Conservation (phyloP, 805 yeast species). For the Lipomyces starkeyi region DNA sequence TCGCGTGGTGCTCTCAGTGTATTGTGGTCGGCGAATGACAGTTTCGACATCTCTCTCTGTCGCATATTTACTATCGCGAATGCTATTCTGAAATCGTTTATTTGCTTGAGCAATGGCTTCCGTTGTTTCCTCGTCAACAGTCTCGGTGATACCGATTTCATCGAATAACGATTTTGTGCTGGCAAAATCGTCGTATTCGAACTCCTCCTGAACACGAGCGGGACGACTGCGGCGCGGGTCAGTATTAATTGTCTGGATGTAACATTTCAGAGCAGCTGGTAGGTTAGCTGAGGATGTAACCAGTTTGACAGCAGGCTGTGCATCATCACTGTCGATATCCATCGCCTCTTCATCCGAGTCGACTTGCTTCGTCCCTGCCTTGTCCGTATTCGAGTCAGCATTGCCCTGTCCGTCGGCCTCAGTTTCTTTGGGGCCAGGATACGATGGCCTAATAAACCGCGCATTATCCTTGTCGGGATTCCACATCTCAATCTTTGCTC, state of each 20-base stretch:
- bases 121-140: slow-evolving; percentile 1
- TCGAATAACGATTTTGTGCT: neutral
- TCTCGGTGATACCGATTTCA: neutral
- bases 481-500: slow-evolving; percentile 16
- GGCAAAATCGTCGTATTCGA: slow-evolving; percentile 7
- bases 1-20: neutral
- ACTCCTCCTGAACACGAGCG: slow-evolving; percentile 14
- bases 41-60: neutral
- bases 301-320: neutral
- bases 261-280: slow-evolving; percentile 2
- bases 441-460: slow-evolving; percentile 26
- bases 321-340: neutral
- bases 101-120: slow-evolving; percentile 3
- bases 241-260: neutral
- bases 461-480: slow-evolving; percentile 23
- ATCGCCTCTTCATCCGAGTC: neutral
- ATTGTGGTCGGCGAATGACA: neutral
- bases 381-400: neutral
- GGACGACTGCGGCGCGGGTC: neutral
- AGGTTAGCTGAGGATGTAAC: neutral
- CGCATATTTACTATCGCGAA: slow-evolving; percentile 6
- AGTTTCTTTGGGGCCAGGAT: neutral
- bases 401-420: neutral
- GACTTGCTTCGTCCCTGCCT: neutral
- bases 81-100: neutral